Conservation (phyloP, 2,329 filamentous ascomycete species). For the Phialocephala sp. region DNA sequence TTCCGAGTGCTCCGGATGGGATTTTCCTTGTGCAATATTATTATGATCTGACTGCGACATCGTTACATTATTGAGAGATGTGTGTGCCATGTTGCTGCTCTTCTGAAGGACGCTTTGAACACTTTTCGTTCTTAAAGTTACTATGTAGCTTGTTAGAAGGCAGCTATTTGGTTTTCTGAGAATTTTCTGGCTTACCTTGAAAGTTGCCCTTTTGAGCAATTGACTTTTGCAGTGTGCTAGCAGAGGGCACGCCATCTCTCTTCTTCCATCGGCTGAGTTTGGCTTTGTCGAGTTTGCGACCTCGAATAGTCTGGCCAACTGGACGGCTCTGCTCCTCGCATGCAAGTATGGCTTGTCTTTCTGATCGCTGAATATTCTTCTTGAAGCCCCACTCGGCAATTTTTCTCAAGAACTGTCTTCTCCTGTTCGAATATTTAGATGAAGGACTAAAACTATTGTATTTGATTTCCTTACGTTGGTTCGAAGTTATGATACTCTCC, state of each 20-base stretch:
- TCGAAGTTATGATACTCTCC: neutral
- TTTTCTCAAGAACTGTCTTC: constrained; percentile 12
- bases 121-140: neutral
- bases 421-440: neutral
- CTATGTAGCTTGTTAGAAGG: neutral
- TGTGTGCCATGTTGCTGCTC: no score
- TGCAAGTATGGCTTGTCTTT: constrained; percentile 1
- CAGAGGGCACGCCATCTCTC: neutral
- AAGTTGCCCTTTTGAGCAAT: neutral
- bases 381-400: constrained; percentile 8
- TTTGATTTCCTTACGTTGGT: constrained; percentile 8
- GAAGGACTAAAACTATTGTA: no score
- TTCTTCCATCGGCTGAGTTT: neutral
- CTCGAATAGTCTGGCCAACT: neutral
- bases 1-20: no score
- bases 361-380: constrained; percentile 12
- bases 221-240: neutral
- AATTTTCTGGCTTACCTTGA: neutral
- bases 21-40: no score
- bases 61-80: no score
- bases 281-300: neutral
- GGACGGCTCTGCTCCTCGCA: no score
- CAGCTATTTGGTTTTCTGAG: neutral
- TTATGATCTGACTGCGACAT: no score
- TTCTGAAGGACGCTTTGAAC: neutral